These are phyloP conservation scores for Petasospora rhodanensis DNA, from an alignment of 1,139 yeast genomes.

Conservation along the genomic window DNA sequence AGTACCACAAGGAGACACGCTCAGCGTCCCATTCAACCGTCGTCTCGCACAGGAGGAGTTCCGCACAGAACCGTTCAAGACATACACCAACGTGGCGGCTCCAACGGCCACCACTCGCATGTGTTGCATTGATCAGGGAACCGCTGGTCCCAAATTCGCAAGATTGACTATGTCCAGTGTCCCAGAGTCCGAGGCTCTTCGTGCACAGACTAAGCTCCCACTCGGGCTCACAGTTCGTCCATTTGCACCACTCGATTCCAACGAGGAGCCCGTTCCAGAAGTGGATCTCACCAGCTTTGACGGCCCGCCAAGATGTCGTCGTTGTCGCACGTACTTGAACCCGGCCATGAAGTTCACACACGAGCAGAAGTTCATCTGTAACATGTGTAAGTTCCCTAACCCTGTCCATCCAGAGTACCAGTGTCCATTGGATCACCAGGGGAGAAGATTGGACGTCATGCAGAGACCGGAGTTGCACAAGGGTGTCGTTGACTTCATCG, in stretches of 20 bases:
- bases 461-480: conserved; percentile 70
- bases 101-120: conserved; percentile 83
- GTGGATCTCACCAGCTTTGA: conserved; percentile 54
- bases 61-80: conserved; percentile 14
- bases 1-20: no score
- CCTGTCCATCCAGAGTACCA: conserved; percentile 64
- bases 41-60: conserved; percentile 17
- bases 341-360: conserved; percentile 72
- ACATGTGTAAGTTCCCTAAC: conserved; percentile 80
- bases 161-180: conserved; percentile 79
- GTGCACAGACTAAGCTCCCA: conserved; percentile 73
- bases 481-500: conserved; percentile 84
- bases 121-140: conserved; percentile 74
- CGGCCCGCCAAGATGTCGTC: conserved; percentile 84
- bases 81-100: conserved; percentile 23
- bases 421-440: conserved; percentile 56
- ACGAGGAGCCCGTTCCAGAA: conserved; percentile 59
- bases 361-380: conserved; percentile 70
- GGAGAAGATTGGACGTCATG: conserved; percentile 57
- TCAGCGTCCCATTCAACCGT: conserved; percentile 21
- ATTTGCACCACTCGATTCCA: conserved; percentile 54
- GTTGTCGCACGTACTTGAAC: conserved; percentile 88
- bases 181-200: conserved; percentile 69
- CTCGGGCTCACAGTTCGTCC: conserved; percentile 80
- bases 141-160: conserved; percentile 75